Base-by-base conservation (phyloP, 2,329 filamentous ascomycete genomes). In the Zopfia rhizophila region DNA sequence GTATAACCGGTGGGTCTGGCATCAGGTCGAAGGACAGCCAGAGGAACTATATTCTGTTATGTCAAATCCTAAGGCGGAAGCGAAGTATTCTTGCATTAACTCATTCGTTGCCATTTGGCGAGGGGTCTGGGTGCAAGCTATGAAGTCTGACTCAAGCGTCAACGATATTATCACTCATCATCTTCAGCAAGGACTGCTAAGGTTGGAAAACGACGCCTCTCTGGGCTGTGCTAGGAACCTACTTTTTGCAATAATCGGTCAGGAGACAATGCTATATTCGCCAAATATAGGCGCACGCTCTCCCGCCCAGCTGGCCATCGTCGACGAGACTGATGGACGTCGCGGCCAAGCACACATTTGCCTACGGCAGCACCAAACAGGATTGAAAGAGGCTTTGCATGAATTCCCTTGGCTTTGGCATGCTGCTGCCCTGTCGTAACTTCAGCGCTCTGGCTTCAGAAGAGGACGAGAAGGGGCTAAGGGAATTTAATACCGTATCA, bases 231-330 rank as follows among this genome's bases (percentile, higher is more conserved):
- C 18, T 6, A 35, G 24, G 32, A 31, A 16, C 36, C 36, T 38
- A 11, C 13, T 38, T 16, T 38, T 38, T 17, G 21, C 36, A n/a
- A 38, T 38, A 25, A 24, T 38, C 16, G 36, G 36, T 7, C 29
- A 24, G 36, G 22, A 38, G 36, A 25, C 36, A 5, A 38, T 38
- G 36, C 16, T 38, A 38, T 38, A 38, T 22, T 14, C 14, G n/a
- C 36, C 36, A 22, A 16, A 24, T 17, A 25, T 25, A 16, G 23
- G 23, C 24, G 13, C 36, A 11, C 17, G 36, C 36, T 18, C 36
- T n/a, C 11, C n/a, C n/a, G 14, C 8, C 16, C 7, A 38, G 16
- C 36, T 38, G 12, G 36, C 23, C 19, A 25, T 38, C 8, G 11
- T 13, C 16, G 23, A 38, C 13, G 12, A 8, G n/a, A 16, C 16